phyloP scores from a whole-genome alignment of 768 basidiomycete genomes.

The Suillus americanus region DNA sequence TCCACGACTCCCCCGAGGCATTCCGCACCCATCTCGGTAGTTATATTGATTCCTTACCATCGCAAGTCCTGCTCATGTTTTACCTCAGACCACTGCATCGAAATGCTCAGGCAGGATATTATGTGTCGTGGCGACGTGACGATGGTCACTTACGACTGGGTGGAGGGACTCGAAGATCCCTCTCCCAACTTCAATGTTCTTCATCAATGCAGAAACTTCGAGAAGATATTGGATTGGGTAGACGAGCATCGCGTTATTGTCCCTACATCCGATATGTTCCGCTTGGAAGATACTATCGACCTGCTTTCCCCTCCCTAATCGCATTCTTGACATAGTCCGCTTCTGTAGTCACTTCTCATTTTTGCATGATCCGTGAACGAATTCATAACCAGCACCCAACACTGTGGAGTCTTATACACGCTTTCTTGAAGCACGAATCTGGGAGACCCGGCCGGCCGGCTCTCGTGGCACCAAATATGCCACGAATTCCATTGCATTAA shows the following conservation, averaged over 20 bases:
- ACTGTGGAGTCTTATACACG: no score
- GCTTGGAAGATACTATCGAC: background rate
- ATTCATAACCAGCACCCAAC: no score
- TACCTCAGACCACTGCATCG: conserved; percentile 9
- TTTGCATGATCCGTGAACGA: no score
- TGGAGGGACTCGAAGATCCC: background rate
- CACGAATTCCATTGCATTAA: no score
- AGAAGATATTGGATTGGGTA: background rate
- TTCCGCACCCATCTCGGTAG: conserved; percentile 10
- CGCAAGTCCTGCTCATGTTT: background rate
- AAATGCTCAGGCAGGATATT: conserved; percentile 8
- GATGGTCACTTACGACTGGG: conserved; percentile 13
- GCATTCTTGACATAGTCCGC: background rate
- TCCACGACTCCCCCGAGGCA: conserved; percentile 4
- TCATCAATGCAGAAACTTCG: background rate
- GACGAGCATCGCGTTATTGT: background rate
- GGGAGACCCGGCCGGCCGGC: no score
- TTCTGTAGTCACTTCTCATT: background rate
- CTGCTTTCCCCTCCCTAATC: background rate
- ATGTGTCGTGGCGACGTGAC: conserved; percentile 12
- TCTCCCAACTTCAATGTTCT: background rate
- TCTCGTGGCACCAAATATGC: no score
- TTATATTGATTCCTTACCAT: background rate
- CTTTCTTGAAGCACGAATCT: no score
- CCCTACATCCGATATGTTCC: background rate